Percentiles rank a stretch among this genome's conserved stretches.
Evolutionary conservation across 2,329 filamentous ascomycete species (phyloP).

Genomic region (Scopulariopsis brevicaulis): DNA sequence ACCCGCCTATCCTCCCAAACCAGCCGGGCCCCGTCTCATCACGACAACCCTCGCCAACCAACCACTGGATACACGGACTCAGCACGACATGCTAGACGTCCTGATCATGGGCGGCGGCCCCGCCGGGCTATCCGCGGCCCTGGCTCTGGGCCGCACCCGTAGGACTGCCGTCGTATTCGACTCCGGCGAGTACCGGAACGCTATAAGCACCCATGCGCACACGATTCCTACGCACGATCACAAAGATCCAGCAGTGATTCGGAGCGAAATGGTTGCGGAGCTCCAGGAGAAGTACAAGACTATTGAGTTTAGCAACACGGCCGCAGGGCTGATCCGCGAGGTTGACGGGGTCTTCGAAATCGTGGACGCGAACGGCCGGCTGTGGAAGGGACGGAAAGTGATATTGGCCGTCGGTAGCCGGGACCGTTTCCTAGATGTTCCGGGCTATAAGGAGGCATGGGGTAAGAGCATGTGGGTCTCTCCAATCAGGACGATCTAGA

Average conservation of each 20-base stretch:
- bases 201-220: constrained; percentile 34
- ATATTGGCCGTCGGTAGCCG: constrained; percentile 41
- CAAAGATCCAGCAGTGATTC: constrained; percentile 19
- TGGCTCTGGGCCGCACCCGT: constrained; percentile 34
- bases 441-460: constrained; percentile 45
- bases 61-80: too few relatives aligned
- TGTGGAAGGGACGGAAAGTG: constrained; percentile 38
- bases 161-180: constrained; percentile 36
- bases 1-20: too few relatives aligned
- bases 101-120: constrained; percentile 43
- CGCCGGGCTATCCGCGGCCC: constrained; percentile 34
- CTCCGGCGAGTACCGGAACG: constrained; percentile 38
- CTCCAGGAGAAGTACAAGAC: constrained; percentile 20
- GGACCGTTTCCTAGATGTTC: constrained; percentile 37
- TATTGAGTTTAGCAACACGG: constrained; percentile 19
- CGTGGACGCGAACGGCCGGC: constrained; percentile 25
- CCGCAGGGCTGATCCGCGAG: constrained; percentile 15
- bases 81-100: constrained; percentile 28
- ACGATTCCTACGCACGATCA: constrained; percentile 27
- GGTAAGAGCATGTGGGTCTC: constrained; percentile 32
- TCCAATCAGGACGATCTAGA: neutral
- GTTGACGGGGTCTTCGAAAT: constrained; percentile 20
- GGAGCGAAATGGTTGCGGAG: constrained; percentile 20
- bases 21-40: too few relatives aligned
- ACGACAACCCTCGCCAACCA: too few relatives aligned